Evolutionary conservation across 768 basidiomycete species (phyloP), one percentile per base, ranked within the genome.

Genomic region (Daedaleopsis sinensis): DNA sequence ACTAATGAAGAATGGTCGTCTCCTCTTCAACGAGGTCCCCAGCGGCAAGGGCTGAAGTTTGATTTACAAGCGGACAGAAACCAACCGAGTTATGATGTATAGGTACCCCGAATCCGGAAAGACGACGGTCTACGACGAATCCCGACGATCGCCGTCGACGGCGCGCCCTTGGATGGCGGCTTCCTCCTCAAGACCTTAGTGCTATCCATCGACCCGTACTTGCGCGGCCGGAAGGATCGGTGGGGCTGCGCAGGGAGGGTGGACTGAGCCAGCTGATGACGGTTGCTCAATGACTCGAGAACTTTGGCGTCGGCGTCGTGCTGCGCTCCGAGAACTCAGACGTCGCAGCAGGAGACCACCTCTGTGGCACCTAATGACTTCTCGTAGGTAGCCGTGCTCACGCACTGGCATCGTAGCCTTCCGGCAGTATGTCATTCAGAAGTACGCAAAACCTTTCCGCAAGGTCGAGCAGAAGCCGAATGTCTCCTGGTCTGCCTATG

Each of bases 401-500:
- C 39, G 39, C 39, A 18, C 11, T 10, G n/a, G n/a, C n/a, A 18
- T 18, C n/a, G 6, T 21, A 79, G 80, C 69, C 6, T 78, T 79
- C 70, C 69, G 75, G 47, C 73, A 83, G 65, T 85, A 82, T 60
- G 67, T 58, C 52, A 61, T 84, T 55, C 74, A 12, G 46, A 55
- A 1, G 59, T 59, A 11, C 65, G 72, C 53, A 42, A 19, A 46
- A 39, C 21, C n/a, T 5, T 49, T 55, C 49, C 39, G 50, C 4
- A 61, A 79, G 7, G 58, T 83, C 43, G 59, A 79, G 39, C 82
- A 83, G 63, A 70, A 77, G 56, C 65, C 78, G 36, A 74, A 77
- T 6, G 68, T 86, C 5, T 82, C 84, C 0, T 84, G 80, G 82
- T 75, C 78, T 0, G 72, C 72, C 0, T 84, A 79, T 63, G 67